A percentile compares a stretch with the other conserved stretches of the same genome.
phyloP scores from a whole-genome alignment of 2,329 filamentous ascomycete genomes.

The Bipolaris gigantea region DNA sequence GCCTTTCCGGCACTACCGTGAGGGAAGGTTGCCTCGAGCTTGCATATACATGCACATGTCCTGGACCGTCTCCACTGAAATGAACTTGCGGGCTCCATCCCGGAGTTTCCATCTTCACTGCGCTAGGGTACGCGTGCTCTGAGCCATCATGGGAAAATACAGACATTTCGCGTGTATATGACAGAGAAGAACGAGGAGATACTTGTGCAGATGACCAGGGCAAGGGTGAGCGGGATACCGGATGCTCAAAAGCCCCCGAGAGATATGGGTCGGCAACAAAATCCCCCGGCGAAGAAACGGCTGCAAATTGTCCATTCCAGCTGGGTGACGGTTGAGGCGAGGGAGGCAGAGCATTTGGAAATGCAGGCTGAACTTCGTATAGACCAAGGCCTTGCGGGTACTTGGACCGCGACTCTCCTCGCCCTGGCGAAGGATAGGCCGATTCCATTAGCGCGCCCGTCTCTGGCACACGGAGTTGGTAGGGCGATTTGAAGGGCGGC shows the following conservation, averaged over 20 bases:
- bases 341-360: constrained; percentile 33
- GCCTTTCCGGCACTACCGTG: constrained; percentile 40
- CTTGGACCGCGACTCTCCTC: constrained; percentile 33
- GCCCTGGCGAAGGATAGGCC: constrained; percentile 42
- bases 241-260: constrained; percentile 40
- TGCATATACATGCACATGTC: constrained; percentile 12
- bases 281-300: constrained; percentile 31
- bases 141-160: constrained; percentile 39
- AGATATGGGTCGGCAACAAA: constrained; percentile 37
- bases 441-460: constrained; percentile 32
- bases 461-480: constrained; percentile 28
- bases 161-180: constrained; percentile 35
- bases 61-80: constrained; percentile 18
- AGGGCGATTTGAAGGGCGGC: constrained; percentile 43
- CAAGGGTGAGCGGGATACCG: constrained; percentile 35
- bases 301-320: constrained; percentile 35
- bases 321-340: constrained; percentile 42
- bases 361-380: constrained; percentile 35
- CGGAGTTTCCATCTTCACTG: constrained; percentile 34
- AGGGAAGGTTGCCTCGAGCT: constrained; percentile 24
- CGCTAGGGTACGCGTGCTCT: constrained; percentile 27
- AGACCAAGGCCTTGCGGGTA: constrained; percentile 40
- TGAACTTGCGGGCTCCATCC: constrained; percentile 32
- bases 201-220: constrained; percentile 34
- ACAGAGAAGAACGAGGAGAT: constrained; percentile 41